phyloP scores from a whole-genome alignment of 345 rosid species.

The Corchorus olitorius region DNA sequence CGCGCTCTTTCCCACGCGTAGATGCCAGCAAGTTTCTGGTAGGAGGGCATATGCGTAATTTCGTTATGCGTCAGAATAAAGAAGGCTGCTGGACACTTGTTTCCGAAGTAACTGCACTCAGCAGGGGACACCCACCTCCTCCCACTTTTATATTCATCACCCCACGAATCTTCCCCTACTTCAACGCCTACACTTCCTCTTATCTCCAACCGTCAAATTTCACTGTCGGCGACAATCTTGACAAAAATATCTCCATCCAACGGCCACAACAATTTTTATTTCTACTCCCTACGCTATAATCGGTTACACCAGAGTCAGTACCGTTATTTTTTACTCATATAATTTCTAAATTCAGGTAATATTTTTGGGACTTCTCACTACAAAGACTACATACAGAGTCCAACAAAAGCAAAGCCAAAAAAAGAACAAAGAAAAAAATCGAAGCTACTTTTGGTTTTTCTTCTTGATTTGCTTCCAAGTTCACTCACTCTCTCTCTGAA shows the following conservation, averaged over 20 bases:
- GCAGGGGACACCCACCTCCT: constrained; percentile 21
- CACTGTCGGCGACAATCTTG: background rate
- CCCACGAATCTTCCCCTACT: background rate
- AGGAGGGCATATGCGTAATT: constrained; percentile 33
- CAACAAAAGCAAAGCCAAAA: constrained; percentile 10
- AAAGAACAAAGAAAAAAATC: background rate
- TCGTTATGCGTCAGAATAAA: constrained; percentile 25
- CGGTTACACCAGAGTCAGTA: background rate
- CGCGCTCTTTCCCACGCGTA: constrained; percentile 13
- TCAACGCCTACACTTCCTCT: background rate
- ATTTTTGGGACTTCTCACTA: constrained; percentile 9
- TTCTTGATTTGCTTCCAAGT: constrained; percentile 44
- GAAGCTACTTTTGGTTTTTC: constrained; percentile 27
- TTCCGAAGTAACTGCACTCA: constrained; percentile 35
- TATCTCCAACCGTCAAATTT: background rate
- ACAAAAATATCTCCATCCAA: background rate
- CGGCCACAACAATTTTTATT: background rate
- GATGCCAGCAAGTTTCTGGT: constrained; percentile 2
- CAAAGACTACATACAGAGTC: constrained; percentile 17
- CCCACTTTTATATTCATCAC: constrained; percentile 14
- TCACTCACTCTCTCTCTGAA: constrained; percentile 18
- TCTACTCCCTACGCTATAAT: background rate
- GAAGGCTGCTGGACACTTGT: constrained; percentile 35
- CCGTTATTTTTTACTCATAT: constrained; percentile 17
- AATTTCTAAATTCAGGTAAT: constrained; percentile 13